Conservation (phyloP, 441 rosid genomes). For the Adansonia gregorii region DNA sequence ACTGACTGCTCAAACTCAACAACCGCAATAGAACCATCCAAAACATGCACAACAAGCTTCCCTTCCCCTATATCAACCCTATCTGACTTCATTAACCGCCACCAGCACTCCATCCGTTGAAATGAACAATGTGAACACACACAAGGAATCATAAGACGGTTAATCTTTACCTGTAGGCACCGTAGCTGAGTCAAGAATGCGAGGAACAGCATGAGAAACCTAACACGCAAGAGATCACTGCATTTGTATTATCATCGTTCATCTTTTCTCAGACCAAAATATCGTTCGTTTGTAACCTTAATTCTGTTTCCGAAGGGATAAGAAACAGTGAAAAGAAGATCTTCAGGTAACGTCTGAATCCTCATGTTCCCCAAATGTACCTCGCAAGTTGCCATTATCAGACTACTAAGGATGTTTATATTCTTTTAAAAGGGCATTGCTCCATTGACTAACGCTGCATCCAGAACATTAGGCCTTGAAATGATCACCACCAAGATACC, state of each 20-base stretch:
- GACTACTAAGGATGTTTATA: not conserved
- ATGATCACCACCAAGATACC: conserved; percentile 43
- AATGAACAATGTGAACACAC: conserved; percentile 46
- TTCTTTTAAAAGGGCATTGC: conserved; percentile 15
- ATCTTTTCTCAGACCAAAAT: conserved; percentile 36
- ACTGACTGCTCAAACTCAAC: conserved; percentile 63
- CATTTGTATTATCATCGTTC: conserved; percentile 40
- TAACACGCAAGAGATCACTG: conserved; percentile 48
- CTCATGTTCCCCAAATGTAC: conserved; percentile 55
- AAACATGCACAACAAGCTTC: conserved; percentile 52
- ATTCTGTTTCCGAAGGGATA: conserved; percentile 47
- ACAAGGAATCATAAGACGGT: conserved; percentile 51
- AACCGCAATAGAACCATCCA: conserved; percentile 68
- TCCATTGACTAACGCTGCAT: too few relatives aligned
- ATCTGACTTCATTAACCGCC: conserved; percentile 42
- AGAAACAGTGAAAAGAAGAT: conserved; percentile 60
- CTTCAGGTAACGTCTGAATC: conserved; percentile 58
- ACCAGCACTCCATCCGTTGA: conserved; percentile 37
- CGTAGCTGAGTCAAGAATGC: conserved; percentile 32
- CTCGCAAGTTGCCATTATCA: conserved; percentile 26
- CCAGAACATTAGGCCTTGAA: conserved; percentile 32
- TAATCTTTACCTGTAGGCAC: conserved; percentile 26
- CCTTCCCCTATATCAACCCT: conserved; percentile 30
- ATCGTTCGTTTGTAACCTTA: conserved; percentile 33
- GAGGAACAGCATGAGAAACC: conserved; percentile 59